Evolutionary conservation across 768 basidiomycete species (phyloP).

Genomic region (Tubosaeta brunneosetosa): DNA sequence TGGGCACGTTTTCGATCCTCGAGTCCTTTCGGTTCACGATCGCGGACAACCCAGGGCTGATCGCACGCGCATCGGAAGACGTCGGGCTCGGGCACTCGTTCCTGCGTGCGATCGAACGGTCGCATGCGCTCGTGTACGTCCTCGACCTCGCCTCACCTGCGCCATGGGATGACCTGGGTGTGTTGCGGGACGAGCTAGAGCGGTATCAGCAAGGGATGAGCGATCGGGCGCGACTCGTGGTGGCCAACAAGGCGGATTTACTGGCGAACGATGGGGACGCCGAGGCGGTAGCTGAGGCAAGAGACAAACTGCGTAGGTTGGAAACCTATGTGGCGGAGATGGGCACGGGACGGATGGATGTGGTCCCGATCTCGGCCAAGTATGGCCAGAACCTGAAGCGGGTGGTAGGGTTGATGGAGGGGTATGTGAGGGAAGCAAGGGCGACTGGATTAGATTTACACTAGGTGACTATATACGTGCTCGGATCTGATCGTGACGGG

Average conservation of each 20-base stretch:
- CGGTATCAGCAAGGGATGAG: constrained; percentile 78
- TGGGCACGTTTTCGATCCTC: constrained; percentile 49
- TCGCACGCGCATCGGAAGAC: constrained; percentile 79
- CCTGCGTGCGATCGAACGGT: constrained; percentile 88
- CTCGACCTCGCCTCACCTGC: constrained; percentile 75
- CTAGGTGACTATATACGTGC: background rate
- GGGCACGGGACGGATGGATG: constrained; percentile 42
- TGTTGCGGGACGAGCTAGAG: constrained; percentile 80
- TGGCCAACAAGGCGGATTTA: constrained; percentile 94
- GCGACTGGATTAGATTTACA: background rate
- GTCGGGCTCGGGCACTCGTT: constrained; percentile 93
- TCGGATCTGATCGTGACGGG: background rate
- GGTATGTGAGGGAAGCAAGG: constrained; percentile 56
- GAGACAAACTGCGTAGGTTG: constrained; percentile 50
- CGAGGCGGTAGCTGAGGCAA: constrained; percentile 49
- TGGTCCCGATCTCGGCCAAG: constrained; percentile 84
- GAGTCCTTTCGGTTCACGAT: constrained; percentile 91
- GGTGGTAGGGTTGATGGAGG: constrained; percentile 63
- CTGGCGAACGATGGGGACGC: constrained; percentile 48
- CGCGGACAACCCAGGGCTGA: constrained; percentile 94
- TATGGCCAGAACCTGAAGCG: constrained; percentile 73
- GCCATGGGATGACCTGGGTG: constrained; percentile 73
- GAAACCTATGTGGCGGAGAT: constrained; percentile 57
- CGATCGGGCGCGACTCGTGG: constrained; percentile 68
- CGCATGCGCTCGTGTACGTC: constrained; percentile 85